phyloP scores from a whole-genome alignment of 2,329 filamentous ascomycete species.

The Hymenoscyphus fructigenus region DNA sequence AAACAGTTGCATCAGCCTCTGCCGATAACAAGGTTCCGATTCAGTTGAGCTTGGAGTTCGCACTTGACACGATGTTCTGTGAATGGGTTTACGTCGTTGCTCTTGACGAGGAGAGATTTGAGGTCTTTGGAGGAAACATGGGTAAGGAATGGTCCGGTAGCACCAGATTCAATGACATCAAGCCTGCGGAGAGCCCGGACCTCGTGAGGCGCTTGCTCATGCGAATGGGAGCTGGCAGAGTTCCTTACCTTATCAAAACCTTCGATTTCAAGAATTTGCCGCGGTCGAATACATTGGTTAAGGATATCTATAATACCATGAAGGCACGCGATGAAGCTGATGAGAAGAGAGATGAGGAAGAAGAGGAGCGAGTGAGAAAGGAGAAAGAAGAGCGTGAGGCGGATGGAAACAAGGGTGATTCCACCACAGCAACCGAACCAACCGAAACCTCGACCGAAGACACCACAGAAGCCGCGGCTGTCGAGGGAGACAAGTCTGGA shows the following conservation, averaged over 20 bases:
- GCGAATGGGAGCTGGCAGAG: not conserved
- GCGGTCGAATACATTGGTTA: no score
- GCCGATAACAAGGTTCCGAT: not conserved
- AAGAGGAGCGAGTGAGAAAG: no score
- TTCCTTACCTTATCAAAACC: not conserved
- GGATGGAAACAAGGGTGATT: no score
- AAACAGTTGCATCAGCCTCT: not conserved
- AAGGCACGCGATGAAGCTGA: no score
- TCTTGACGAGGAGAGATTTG: not conserved
- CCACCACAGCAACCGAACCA: no score
- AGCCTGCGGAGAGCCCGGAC: not conserved
- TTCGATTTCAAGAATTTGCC: not conserved
- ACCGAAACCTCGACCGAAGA: no score
- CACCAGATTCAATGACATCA: not conserved
- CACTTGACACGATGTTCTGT: not conserved
- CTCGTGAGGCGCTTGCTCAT: not conserved
- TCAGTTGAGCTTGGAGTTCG: not conserved
- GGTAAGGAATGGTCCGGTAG: not conserved
- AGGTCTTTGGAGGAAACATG: not conserved
- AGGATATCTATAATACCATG: no score
- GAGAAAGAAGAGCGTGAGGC: no score
- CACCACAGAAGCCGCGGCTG: no score
- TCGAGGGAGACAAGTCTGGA: no score
- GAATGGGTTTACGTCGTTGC: not conserved
- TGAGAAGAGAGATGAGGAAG: no score